Evolutionary conservation across 2,329 filamentous ascomycete genomes (phyloP), one percentile per base, ranked within the genome.

Genomic region (Calonectria leucothoes): DNA sequence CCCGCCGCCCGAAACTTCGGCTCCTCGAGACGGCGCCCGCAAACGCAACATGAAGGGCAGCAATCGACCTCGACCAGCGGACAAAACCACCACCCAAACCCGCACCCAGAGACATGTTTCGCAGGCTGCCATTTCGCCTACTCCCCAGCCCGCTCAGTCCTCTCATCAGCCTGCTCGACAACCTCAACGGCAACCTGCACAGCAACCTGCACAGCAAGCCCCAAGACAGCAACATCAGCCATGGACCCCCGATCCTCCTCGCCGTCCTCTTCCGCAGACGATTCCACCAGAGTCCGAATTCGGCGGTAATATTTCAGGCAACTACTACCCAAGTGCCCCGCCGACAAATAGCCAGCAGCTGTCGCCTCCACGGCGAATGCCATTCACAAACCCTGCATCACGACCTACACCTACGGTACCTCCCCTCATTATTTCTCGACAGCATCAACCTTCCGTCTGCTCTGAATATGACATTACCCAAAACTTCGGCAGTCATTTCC

Each of bases 1-100:
- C 3, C 66, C 70, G 10, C 66, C 66, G 5, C 17, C 59, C 4
- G 59, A 57, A 20, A 23, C 31, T 14, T 25, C 37, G 6, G 55
- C 52, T 11, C 39, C 59, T 11, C 55, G 59, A 29, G 59, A 72
- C 17, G 70, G 70, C 0, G 66, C 70, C 6, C 48, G 70, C 6
- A 66, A 69, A n/a, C 35, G 70, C 12, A 69, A 69, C 20, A 17
- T 51, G 66, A 72, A 66, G 25, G 14, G 4, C 11, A 17, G 8
- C 59, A 27, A 39, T 12, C 20, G 23, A 39, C 27, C 49, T 29
- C 49, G 27, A 52, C 17, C 49, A 31, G 17, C 27, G 10, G 15
- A 52, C 49, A 52, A 27, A 52, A 12, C 15, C 15, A 25, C 25
- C 8, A 31, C 49, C 27, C 49, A 52, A 29, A 20, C 15, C 49